These are phyloP conservation scores for Trypanosoma scelopori DNA, from an alignment of 208 protist genomes.

Conservation along the genomic window DNA sequence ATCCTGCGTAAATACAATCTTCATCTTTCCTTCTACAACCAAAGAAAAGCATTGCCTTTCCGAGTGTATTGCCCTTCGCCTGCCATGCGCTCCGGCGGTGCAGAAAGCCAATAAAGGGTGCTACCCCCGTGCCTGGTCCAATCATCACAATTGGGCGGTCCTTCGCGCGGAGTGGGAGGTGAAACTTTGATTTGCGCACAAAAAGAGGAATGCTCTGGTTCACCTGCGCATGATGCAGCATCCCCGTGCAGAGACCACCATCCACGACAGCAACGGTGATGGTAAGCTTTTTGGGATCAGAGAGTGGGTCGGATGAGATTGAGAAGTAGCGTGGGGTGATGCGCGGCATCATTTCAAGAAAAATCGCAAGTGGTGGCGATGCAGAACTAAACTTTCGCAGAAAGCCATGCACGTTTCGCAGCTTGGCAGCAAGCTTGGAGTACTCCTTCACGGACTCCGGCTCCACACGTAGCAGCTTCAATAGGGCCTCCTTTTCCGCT, in stretches of 20 bases:
- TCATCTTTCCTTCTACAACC: conserved; percentile 76
- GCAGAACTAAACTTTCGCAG: conserved; percentile 79
- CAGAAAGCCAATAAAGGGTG: conserved; percentile 95
- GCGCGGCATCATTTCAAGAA: conserved; percentile 93
- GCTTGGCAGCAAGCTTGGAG: conserved; percentile 60
- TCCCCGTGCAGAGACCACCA: conserved; percentile 91
- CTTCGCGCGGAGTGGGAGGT: conserved; percentile 80
- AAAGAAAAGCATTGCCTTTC: conserved; percentile 87
- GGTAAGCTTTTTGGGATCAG: conserved; percentile 62
- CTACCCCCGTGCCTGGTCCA: conserved; percentile 95
- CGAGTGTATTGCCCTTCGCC: conserved; percentile 67
- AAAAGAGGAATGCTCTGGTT: conserved; percentile 85
- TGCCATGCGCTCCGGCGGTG: conserved; percentile 80
- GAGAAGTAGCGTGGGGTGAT: conserved; percentile 95
- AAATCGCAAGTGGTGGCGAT: conserved; percentile 76
- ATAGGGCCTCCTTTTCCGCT: conserved; percentile 72
- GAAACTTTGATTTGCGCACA: conserved; percentile 93
- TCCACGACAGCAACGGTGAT: conserved; percentile 89
- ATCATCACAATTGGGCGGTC: conserved; percentile 92
- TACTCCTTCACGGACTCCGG: conserved; percentile 75
- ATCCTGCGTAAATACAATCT: conserved; percentile 86
- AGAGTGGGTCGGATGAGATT: conserved; percentile 92
- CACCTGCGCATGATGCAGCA: conserved; percentile 64
- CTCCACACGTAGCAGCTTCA: conserved; percentile 68
- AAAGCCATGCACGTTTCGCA: conserved; percentile 80